Evolutionary conservation across 345 rosid genomes (phyloP), one percentile per base, ranked within the genome.

Genomic region (Turritis glabra): DNA sequence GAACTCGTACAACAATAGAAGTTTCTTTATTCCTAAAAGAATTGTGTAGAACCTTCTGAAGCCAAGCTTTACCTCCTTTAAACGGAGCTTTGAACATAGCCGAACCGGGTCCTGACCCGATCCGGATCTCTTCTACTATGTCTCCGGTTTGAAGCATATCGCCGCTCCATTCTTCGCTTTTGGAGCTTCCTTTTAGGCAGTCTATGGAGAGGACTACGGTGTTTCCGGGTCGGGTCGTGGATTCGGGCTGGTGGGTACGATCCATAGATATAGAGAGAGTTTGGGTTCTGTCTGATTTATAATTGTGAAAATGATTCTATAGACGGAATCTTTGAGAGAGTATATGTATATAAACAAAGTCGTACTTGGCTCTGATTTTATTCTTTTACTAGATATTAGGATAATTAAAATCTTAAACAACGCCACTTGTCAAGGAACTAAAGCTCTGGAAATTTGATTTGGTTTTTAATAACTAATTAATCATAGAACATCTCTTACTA

Each of bases 141-240:
- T 95, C 99, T n/a, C 97, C 99, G 0, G 97, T 91, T 66, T 95
- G 97, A 54, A 91, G 92, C 93, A 89, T 89, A 77, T 91, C 99
- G n/a, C 86, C 88, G 62, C 95, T 85, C 98, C 98, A 91, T 75
- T 94, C 98, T 22, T 90, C 97, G 71, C 92, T 95, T 73, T 83
- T 95, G 17, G 96, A 90, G 73, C 88, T 87, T 43, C 99, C 97
- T 75, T 87, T 91, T 0, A 95, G 85, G 59, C 97, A 91, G 15
- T 91, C 99, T 79, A 95, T 87, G 12, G 99, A 89, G 62, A 90
- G 88, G 8, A 90, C 91, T 2, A 50, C 13, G 25, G 71, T 17
- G 41, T 87, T 81, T 51, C 81, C 84, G 8, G 73, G 68, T 58
- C 80, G 77, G 77, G 43, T 65, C 11, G 80, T 47, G 13, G 82